phyloP scores from a whole-genome alignment of 1,284 basidiomycete genomes.

The Porogramme epimiltina region DNA sequence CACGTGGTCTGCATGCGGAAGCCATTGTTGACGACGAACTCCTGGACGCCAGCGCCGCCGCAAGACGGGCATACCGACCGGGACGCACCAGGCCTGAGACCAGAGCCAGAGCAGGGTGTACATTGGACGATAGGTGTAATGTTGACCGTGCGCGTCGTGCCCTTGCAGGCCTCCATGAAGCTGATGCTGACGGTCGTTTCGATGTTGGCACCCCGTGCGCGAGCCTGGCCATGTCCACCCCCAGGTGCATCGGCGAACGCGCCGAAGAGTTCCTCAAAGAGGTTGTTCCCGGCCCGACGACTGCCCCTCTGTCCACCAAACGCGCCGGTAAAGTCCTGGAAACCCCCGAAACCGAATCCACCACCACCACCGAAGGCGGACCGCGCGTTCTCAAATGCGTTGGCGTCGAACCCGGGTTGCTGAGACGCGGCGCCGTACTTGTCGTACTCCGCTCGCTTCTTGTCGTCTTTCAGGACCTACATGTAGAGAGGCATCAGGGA shows the following conservation, averaged over 20 bases:
- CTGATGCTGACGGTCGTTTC: slow-evolving; percentile 78
- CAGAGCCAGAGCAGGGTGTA: slow-evolving; percentile 82
- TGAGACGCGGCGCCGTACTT: slow-evolving; percentile 94
- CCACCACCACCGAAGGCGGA: slow-evolving; percentile 52
- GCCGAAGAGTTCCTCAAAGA: slow-evolving; percentile 89
- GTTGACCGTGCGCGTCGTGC: slow-evolving; percentile 77
- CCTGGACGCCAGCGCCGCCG: slow-evolving; percentile 85
- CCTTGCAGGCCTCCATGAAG: slow-evolving; percentile 95
- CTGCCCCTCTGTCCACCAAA: slow-evolving; percentile 60
- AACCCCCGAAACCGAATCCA: slow-evolving; percentile 61
- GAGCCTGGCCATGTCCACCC: slow-evolving; percentile 44
- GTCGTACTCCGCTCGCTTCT: slow-evolving; percentile 93
- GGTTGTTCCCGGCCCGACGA: slow-evolving; percentile 50
- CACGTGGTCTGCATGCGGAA: slow-evolving; percentile 99
- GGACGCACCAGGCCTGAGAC: slow-evolving; percentile 87
- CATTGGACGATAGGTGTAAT: slow-evolving; percentile 88
- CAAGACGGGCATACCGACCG: slow-evolving; percentile 82
- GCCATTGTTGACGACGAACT: slow-evolving; percentile 91
- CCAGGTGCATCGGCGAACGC: slow-evolving; percentile 55
- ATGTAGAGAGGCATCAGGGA: slow-evolving; percentile 11
- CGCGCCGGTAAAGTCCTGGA: slow-evolving; percentile 69
- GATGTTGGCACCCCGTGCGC: slow-evolving; percentile 80
- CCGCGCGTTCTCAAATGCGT: slow-evolving; percentile 61
- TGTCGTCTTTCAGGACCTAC: slow-evolving; percentile 90
- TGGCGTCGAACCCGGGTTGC: slow-evolving; percentile 91